These are phyloP conservation scores for Hypholoma fasciculare DNA, from an alignment of 768 basidiomycete genomes.

Conservation along the genomic window DNA sequence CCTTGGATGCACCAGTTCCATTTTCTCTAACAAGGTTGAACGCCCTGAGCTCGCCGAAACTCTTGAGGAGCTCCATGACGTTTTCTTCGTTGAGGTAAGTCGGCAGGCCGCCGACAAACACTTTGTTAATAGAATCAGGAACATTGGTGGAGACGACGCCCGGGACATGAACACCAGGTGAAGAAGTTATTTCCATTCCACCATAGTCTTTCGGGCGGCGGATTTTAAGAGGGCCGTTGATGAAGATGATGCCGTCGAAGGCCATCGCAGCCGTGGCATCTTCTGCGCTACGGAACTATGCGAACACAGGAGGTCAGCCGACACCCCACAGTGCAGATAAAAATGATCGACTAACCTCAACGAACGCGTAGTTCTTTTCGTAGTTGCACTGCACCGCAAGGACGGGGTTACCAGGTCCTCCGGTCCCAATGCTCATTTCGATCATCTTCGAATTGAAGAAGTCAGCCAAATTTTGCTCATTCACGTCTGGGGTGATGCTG, in stretches of 20 bases:
- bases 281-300: constrained; percentile 95
- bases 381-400: constrained; percentile 95
- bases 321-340: not conserved
- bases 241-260: constrained; percentile 96
- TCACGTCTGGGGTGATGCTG: constrained; percentile 93
- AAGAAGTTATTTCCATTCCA: constrained; percentile 63
- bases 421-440: constrained; percentile 86
- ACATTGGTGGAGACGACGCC: constrained; percentile 97
- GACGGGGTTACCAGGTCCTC: constrained; percentile 85
- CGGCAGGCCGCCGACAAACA: constrained; percentile 96
- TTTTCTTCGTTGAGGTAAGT: constrained; percentile 97
- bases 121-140: constrained; percentile 96
- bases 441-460: constrained; percentile 98
- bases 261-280: constrained; percentile 97
- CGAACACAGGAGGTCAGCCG: not conserved
- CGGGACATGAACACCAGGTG: constrained; percentile 79
- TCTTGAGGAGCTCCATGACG: constrained; percentile 96
- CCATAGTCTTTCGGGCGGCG: constrained; percentile 97
- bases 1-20: constrained; percentile 86
- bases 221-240: constrained; percentile 94
- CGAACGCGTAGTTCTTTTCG: constrained; percentile 98
- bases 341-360: constrained; percentile 65
- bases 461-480: constrained; percentile 86
- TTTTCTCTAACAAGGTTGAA: constrained; percentile 98
- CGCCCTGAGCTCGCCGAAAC: constrained; percentile 95